Base-by-base conservation (phyloP, 768 basidiomycete genomes). In the Suillus fuscotomentosus region DNA sequence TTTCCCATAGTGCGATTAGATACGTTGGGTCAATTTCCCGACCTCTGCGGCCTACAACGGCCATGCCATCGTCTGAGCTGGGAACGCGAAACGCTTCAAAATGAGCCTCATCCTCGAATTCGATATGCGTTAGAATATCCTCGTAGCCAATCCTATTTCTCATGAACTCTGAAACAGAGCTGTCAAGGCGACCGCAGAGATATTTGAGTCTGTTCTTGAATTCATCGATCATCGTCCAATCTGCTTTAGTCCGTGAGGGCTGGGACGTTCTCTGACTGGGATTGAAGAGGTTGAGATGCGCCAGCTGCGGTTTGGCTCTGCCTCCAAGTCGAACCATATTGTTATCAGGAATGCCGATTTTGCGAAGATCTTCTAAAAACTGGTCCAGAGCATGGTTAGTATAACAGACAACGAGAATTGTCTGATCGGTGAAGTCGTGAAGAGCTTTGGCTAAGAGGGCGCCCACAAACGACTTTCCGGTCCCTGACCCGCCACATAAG, bases 341-440 rank as follows among this genome's bases (percentile, higher is more conserved):
- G 4, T 51, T 10, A 0, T 63, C 42, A 0, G 86, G 83, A 10
- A 89, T 86, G 1, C 84, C 85, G 48, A 85, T 83, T 47, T 84
- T 78, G 11, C 87, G 71, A 6, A 89, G 78, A 63, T 84, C 82
- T 45, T 83, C 81, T 15, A 89, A 76, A 55, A 89, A 84, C 60
- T 87, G 83, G 68, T 88, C 88, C 0, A 89, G 79, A 0, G 87
- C 88, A 65, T 89, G 88, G 64, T 89, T 89, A 0, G 87, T 89
- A 63, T 83, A 88, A 69, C 86, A 88, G 42, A 86, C 83, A 9
- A 88, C 85, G 13, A 88, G 79, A 38, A 89, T 87, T 0, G 70
- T 83, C 43, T 76, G 73, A 0, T 65, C 20, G 0, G 81, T 81
- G 60, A 70, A 72, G n/a, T 83, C 78, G 62, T 87, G 81, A 5